A percentile compares a stretch with the other conserved stretches of the same genome.
phyloP scores from a whole-genome alignment of 352 stramenopile genomes.

The Phytophthora cactorum region DNA sequence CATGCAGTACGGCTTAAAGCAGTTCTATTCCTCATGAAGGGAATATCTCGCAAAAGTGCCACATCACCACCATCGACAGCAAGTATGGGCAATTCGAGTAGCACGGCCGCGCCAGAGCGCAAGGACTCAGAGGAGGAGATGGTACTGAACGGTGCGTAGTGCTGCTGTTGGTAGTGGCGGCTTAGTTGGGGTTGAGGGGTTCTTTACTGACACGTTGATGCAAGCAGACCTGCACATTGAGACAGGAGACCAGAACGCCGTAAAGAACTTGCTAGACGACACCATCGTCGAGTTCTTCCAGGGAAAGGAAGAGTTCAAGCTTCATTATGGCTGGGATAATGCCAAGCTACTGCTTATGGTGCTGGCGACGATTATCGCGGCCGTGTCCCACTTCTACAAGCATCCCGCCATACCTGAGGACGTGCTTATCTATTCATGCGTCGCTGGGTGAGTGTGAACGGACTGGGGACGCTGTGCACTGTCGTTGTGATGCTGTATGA shows the following conservation, averaged over 20 bases:
- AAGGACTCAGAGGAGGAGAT: conserved; percentile 67
- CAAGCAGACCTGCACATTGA: conserved; percentile 65
- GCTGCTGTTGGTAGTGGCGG: background rate
- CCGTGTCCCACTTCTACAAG: conserved; percentile 77
- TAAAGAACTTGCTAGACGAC: conserved; percentile 90
- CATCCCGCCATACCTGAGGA: conserved; percentile 62
- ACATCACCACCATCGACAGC: conserved; percentile 32
- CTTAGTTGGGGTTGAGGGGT: background rate
- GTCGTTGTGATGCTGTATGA: background rate
- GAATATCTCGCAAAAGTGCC: conserved; percentile 23
- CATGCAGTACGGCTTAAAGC: background rate
- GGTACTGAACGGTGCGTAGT: conserved; percentile 65
- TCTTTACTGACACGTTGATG: conserved; percentile 10
- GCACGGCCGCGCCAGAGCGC: conserved; percentile 40
- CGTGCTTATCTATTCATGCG: conserved; percentile 73
- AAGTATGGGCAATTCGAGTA: conserved; percentile 57
- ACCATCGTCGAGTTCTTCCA: conserved; percentile 79
- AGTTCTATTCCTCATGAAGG: background rate
- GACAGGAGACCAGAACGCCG: conserved; percentile 84
- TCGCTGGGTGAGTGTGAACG: conserved; percentile 54
- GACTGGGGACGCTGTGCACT: background rate
- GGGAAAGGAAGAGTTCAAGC: conserved; percentile 53
- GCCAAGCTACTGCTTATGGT: conserved; percentile 85
- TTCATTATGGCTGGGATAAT: conserved; percentile 87
- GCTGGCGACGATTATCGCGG: conserved; percentile 62